Evolutionary conservation across 495 filamentous ascomycete genomes (phyloP), one percentile per base, ranked within the genome.

Genomic region (Hypoxylon lenormandii): DNA sequence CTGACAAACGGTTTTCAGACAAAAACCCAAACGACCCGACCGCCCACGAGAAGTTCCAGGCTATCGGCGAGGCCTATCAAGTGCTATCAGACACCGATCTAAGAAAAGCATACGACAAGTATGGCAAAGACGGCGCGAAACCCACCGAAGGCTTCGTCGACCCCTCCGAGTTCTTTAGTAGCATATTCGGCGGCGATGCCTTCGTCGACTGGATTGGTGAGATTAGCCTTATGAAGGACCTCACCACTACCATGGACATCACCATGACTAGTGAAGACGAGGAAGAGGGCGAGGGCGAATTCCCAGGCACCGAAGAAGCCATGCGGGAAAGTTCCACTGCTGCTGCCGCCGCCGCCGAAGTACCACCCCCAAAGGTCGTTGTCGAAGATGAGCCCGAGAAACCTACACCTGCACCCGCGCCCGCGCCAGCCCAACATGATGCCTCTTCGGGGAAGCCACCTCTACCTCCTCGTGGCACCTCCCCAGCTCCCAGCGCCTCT

Each of bases 11-110:
- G 3, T 8, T 16, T n/a, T 13, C 60, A 94, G 95, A 99, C 80
- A 99, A 99, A 83, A 99, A 99, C 77, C 95, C 96, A 53, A 92
- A 92, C 61, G 96, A 99, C 74, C 93, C 94, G 52, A 92, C 89
- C n/a, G 95, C 95, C 21, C 91, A 96, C 79, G 89, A 87, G 61
- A 91, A 91, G 66, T 99, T 99, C 80, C 95, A 99, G 81, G 88
- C 86, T 22, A 96, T 98, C 70, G 94, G 95, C 58, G 96, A 98
- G 80, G 95, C 95, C 42, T 99, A 99, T 78, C 95, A 99, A 82
- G 94, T 99, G 42, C 87, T 99, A 56, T 94, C 91, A 72, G 90
- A 96, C 75, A 80, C 88, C 54, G 90, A 96, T 21, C 84, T 98
- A 37, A 90, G 95, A 69, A 90, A 89, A 67, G 88, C 91, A 76